Evolutionary conservation across 768 basidiomycete genomes (phyloP).

Genomic region (Termitomyces sp.): DNA sequence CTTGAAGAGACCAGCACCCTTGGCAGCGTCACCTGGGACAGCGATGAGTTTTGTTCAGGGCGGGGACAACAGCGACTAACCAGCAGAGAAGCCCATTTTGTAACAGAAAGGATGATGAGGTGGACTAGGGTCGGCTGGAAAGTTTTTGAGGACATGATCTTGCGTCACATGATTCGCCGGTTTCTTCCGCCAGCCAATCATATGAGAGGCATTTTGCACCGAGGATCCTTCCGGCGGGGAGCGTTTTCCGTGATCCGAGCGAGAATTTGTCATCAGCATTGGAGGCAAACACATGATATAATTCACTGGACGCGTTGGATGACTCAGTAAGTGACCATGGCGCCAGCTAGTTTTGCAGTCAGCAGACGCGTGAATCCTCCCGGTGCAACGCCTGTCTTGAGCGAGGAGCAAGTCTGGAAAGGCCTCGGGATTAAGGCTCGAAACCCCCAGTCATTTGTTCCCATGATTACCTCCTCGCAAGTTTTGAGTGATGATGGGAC

Average conservation of each 20-base stretch:
- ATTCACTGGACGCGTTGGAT: neutral
- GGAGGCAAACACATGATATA: neutral
- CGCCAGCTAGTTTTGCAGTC: conserved; percentile 18
- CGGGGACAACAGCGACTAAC: conserved; percentile 43
- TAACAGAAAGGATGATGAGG: conserved; percentile 12
- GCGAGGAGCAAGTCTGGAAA: conserved; percentile 23
- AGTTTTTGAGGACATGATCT: conserved; percentile 9
- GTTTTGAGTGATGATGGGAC: conserved; percentile 18
- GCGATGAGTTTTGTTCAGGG: conserved; percentile 8
- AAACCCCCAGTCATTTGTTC: conserved; percentile 19
- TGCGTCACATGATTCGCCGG: conserved; percentile 16
- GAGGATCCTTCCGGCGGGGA: neutral
- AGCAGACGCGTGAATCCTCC: conserved; percentile 22
- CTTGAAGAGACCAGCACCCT: conserved; percentile 96
- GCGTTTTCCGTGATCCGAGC: neutral
- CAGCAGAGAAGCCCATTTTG: conserved; percentile 37
- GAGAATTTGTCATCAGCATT: neutral
- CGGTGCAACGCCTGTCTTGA: conserved; percentile 18
- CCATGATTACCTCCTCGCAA: conserved; percentile 16
- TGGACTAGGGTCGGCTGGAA: conserved; percentile 8
- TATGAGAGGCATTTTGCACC: neutral
- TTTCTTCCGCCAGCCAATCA: conserved; percentile 18
- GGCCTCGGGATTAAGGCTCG: conserved; percentile 24
- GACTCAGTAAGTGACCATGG: neutral
- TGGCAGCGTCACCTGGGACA: conserved; percentile 70